Base-by-base conservation (phyloP, 192 early-diverging fungal species). In the Coemansia sp. region DNA sequence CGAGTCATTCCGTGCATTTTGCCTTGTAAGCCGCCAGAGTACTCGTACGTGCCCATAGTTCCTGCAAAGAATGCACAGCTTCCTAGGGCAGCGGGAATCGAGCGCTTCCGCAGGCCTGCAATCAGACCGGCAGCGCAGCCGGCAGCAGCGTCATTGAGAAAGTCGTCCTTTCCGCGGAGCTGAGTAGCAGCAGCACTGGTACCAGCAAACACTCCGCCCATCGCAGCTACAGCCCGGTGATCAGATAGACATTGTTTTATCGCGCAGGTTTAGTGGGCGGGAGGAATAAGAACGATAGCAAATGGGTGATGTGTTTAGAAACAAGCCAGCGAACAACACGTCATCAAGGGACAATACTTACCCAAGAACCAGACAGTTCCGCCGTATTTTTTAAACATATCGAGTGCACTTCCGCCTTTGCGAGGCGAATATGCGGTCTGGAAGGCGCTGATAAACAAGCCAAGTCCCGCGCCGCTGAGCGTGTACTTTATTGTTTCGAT, bases 171-270 rank as follows among this genome's bases (percentile, higher is more conserved):
- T 64, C 83, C 81, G 61, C 90, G 88, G 59, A 86, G 69, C 63
- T 86, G 78, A 20, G 79, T 65, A 17, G 77, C 75, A 20, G 82
- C 76, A 22, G 85, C 80, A 59, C 89, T 88, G 48, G 86, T 87
- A 35, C 84, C 85, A 36, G 89, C 84, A 86, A 89, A 92, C 36
- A 90, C 81, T 74, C 90, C 90, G 57, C 89, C 90, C 84, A 92
- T 88, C 20, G 87, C 88, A 66, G 89, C 90, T 88, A 81, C 67
- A 76, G 22, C 61, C 20, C 3, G 8, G 22, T 40, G 38, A 40
- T 7, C 29, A 29, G 1, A 29, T 29, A 29, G 1, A 29, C 29
- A 29, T 29, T 29, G 38, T 5, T 40, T 4, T 1, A 40, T 40
- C 38, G 38, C 38, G 11, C 11, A 40, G 38, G 11, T 46, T 29